Evolutionary conservation across 2,329 filamentous ascomycete species (phyloP), one percentile per base, ranked within the genome.

Genomic region (Sphaerostilbella broomeana): DNA sequence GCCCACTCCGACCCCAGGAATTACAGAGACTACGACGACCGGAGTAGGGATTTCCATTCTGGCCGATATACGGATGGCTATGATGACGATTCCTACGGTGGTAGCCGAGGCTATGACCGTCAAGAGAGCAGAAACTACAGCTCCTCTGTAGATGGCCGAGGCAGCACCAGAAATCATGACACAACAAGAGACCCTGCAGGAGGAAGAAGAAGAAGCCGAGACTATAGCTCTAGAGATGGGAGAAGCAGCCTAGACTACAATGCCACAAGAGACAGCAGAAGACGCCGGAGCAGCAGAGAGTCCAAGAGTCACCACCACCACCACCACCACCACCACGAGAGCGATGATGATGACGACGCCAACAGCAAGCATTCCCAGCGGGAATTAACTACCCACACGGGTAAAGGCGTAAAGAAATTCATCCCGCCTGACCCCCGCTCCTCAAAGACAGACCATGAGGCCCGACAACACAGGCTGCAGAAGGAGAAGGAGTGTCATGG

Each of bases 401-500:
- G 10, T 11, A 26, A 5, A 4, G 16, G 25, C 32, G 11, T 32
- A 2, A 16, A 29, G 8, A 17, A 16, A 10, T 19, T 30, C 19
- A 6, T 42, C 4, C 40, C 40, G 9, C 21, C 20, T 1, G 34
- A 44, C 2, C 38, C 31, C 6, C 33, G 41, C 4, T 37, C 41
- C 4, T 44, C 37, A 11, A 24, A 26, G 2, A 41, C 44, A 9
- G 41, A 44, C 11, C 44, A 28, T 4, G 20, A 46, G 1, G 40
- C 35, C 2, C 29, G 44, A 4, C 12, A 22, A 7, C 34, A 35
- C 2, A 19, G 44, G 3, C 25, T 35, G 11, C 28, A 17, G 1
- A 44, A 44, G 12, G 44, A 44, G n/a, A 38, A 46, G 8, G 41
- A 46, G 15, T 38, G 25, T 8, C 21, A 17, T 1, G 44, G 41